phyloP scores from a whole-genome alignment of 768 basidiomycete species.

The Neoboletus brunneissimus region DNA sequence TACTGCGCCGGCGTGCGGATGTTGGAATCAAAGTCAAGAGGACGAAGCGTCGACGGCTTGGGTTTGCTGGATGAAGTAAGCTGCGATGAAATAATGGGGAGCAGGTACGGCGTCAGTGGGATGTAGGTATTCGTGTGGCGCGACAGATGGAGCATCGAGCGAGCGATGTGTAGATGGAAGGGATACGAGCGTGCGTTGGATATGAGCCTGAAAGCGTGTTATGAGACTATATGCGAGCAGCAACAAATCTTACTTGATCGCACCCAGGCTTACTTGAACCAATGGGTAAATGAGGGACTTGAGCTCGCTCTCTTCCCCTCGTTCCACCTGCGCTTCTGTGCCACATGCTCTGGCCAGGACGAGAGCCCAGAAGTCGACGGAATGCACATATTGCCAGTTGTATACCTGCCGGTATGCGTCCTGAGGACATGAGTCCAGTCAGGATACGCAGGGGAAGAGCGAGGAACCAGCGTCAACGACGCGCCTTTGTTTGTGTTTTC shows the following conservation, averaged over 20 bases:
- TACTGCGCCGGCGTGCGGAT: constrained; percentile 90
- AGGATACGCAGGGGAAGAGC: constrained; percentile 4
- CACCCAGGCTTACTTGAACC: constrained; percentile 90
- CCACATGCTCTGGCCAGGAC: constrained; percentile 84
- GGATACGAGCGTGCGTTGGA: constrained; percentile 91
- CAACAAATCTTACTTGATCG: constrained; percentile 67
- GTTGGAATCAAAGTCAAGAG: constrained; percentile 83
- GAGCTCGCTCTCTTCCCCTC: constrained; percentile 69
- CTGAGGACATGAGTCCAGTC: constrained; percentile 35
- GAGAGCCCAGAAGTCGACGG: constrained; percentile 92
- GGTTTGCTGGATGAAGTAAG: constrained; percentile 66
- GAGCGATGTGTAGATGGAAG: constrained; percentile 88
- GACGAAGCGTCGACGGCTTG: constrained; percentile 82
- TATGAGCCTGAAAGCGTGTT: constrained; percentile 60
- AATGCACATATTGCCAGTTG: constrained; percentile 98
- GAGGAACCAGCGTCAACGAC: constrained; percentile 11
- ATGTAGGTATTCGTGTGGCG: constrained; percentile 83
- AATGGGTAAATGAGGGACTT: constrained; percentile 91
- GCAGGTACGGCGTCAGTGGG: constrained; percentile 81
- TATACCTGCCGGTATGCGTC: constrained; percentile 94
- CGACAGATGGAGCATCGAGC: constrained; percentile 83
- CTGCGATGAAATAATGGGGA: constrained; percentile 79
- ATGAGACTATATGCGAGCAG: background rate
- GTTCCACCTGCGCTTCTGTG: constrained; percentile 48
- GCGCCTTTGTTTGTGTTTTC: constrained; percentile 81